Evolutionary conservation across 805 yeast species (phyloP).

Genomic region (Komagataella kurtzmanii): DNA sequence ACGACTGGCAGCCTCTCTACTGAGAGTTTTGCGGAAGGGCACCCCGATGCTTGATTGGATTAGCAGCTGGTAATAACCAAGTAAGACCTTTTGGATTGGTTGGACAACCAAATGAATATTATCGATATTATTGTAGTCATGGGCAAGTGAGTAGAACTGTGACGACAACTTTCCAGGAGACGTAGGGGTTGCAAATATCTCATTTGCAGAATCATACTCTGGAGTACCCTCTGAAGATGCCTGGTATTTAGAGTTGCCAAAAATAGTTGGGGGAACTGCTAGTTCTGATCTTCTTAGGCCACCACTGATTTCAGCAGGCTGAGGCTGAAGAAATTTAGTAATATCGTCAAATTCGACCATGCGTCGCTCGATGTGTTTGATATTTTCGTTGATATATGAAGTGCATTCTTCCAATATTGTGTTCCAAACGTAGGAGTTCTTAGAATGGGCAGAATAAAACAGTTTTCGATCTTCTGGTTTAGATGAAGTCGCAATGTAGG

Average conservation of each 20-base stretch:
- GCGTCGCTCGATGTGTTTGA: conserved; percentile 21
- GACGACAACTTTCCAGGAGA: not conserved
- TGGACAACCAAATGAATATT: not conserved
- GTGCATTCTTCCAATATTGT: conserved; percentile 48
- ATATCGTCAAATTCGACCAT: not conserved
- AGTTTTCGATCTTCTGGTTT: conserved; percentile 33
- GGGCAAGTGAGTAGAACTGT: not conserved
- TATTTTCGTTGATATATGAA: conserved; percentile 34
- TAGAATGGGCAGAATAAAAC: conserved; percentile 37
- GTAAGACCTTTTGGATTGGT: conserved; percentile 1
- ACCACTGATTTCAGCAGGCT: not conserved
- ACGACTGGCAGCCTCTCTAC: conserved; percentile 45
- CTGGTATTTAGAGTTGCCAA: conserved; percentile 1
- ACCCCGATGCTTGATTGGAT: conserved; percentile 20
- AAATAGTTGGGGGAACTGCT: not conserved
- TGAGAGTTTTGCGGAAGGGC: conserved; percentile 23
- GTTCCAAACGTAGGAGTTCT: conserved; percentile 38
- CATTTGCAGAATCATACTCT: not conserved
- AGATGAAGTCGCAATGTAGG: conserved; percentile 41
- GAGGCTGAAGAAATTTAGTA: not conserved
- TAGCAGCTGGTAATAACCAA: conserved; percentile 9
- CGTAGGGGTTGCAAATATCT: not conserved
- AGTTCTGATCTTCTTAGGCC: not conserved
- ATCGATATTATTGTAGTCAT: not conserved
- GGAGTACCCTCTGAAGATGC: not conserved